Percentiles rank a stretch among this genome's conserved stretches.
Conservation (phyloP, 2,329 filamentous ascomycete genomes). For the Hypoxylon rubiginosum region DNA sequence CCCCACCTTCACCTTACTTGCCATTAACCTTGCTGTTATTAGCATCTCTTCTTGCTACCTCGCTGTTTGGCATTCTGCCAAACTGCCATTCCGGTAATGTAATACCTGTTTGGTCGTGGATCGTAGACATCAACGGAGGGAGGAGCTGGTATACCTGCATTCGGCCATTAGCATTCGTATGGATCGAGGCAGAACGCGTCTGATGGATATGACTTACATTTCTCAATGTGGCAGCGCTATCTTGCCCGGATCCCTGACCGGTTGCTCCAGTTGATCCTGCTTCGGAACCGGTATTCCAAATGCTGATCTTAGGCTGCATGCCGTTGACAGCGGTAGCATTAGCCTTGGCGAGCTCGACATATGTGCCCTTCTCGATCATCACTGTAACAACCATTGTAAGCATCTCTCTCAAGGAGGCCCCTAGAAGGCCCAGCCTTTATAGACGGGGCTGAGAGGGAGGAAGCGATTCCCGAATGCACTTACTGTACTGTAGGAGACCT, state of each 20-base stretch:
- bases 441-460: background rate
- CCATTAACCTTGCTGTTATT: constrained; percentile 22
- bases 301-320: constrained; percentile 88
- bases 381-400: constrained; percentile 57
- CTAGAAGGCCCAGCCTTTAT: too few species aligned
- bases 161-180: constrained; percentile 9
- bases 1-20: constrained; percentile 22
- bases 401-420: background rate
- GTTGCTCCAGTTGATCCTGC: constrained; percentile 54
- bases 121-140: constrained; percentile 85
- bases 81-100: constrained; percentile 82
- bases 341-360: constrained; percentile 80
- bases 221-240: constrained; percentile 74
- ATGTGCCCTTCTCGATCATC: constrained; percentile 88
- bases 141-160: constrained; percentile 79
- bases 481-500: constrained; percentile 79
- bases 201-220: constrained; percentile 61
- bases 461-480: constrained; percentile 4
- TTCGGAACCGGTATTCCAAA: constrained; percentile 83
- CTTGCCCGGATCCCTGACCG: constrained; percentile 61
- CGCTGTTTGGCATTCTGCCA: constrained; percentile 58
- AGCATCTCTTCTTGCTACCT: constrained; percentile 36
- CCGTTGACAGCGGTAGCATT: constrained; percentile 83
- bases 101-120: constrained; percentile 91
- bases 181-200: background rate